Percentiles rank a stretch among this genome's conserved stretches.
phyloP scores from a whole-genome alignment of 306 rosid species.

The Vachellia collinsii region DNA sequence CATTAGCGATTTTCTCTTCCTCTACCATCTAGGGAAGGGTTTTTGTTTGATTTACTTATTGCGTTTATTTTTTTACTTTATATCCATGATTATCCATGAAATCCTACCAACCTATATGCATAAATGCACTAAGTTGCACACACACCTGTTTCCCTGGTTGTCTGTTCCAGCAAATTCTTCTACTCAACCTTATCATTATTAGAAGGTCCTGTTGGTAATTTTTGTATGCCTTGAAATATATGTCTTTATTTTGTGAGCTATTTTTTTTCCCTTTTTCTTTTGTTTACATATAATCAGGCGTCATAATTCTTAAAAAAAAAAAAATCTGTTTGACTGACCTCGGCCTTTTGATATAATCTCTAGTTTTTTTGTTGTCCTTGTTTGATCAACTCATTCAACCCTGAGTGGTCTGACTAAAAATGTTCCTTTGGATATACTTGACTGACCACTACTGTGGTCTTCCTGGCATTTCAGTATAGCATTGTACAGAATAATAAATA shows the following conservation, averaged over 20 bases:
- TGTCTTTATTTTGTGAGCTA: neutral
- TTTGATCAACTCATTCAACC: neutral
- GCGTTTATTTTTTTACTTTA: neutral
- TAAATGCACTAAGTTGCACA: neutral
- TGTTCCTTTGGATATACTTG: neutral
- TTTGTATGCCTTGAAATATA: neutral
- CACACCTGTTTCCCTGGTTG: neutral
- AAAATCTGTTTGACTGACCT: neutral
- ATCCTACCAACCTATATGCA: constrained; percentile 15
- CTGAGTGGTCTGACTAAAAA: neutral
- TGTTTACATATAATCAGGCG: neutral
- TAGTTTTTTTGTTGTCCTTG: neutral
- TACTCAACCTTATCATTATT: neutral
- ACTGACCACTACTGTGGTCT: neutral
- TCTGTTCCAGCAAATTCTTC: neutral
- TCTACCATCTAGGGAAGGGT: neutral
- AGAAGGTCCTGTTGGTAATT: neutral
- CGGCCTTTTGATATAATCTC: neutral
- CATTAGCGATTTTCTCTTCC: neutral
- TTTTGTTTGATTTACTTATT: neutral
- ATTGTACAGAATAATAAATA: neutral
- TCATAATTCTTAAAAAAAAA: neutral
- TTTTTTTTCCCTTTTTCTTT: neutral
- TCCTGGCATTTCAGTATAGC: neutral
- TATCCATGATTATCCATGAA: neutral